A percentile compares a stretch with the other conserved stretches of the same genome.
Evolutionary conservation across 805 yeast genomes (phyloP).

Genomic region (Myxozyma neglecta): DNA sequence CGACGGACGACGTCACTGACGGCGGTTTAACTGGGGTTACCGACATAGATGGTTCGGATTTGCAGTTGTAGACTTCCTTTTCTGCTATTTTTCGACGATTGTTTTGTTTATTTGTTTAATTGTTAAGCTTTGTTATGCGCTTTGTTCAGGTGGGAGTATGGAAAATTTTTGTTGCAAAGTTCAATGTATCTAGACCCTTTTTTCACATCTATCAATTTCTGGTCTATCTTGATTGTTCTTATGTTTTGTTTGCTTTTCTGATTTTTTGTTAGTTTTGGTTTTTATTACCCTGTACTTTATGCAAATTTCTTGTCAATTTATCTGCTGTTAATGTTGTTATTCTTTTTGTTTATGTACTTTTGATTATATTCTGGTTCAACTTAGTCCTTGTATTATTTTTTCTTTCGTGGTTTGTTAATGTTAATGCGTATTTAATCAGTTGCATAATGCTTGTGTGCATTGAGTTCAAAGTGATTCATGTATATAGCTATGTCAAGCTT

Average conservation of each 20-base stretch:
- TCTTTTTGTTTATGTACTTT: not conserved
- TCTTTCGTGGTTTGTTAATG: not conserved
- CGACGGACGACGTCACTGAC: not conserved
- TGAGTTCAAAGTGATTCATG: no score
- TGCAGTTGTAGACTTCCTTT: not conserved
- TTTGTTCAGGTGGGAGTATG: conserved; percentile 10
- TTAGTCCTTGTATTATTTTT: not conserved
- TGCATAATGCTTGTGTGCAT: no score
- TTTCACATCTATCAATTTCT: no score
- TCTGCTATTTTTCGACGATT: not conserved
- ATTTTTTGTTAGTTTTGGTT: not conserved
- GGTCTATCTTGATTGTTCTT: not conserved
- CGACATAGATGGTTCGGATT: conserved; percentile 6
- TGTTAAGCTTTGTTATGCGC: not conserved
- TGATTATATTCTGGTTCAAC: not conserved
- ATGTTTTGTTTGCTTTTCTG: not conserved
- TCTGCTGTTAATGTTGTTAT: not conserved
- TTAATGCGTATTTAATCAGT: no score
- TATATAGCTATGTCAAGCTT: no score
- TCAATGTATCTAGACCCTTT: not conserved
- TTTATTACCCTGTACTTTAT: not conserved
- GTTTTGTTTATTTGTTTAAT: not conserved
- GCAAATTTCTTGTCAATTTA: not conserved
- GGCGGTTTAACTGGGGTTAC: conserved; percentile 1
- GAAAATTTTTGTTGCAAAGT: not conserved